Percentiles rank a stretch among this genome's conserved stretches.
phyloP scores from a whole-genome alignment of 257 asterid species.

The Fraxinus anomala region DNA sequence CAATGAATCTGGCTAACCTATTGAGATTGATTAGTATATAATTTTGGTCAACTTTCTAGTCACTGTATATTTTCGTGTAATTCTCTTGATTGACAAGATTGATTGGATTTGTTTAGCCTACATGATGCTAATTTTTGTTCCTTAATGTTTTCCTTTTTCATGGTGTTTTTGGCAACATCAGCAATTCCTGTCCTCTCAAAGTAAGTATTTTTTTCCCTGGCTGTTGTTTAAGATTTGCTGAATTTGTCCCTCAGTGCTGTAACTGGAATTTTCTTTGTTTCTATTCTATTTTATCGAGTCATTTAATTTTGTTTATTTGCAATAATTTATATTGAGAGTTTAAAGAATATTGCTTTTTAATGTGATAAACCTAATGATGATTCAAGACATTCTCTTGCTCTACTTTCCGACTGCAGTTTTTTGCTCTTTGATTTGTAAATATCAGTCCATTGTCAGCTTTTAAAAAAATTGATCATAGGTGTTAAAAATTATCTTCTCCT shows the following conservation, averaged over 20 bases:
- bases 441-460: neutral
- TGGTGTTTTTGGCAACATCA: constrained; percentile 46
- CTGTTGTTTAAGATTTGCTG: constrained; percentile 11
- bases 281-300: neutral
- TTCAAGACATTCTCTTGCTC: neutral
- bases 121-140: constrained; percentile 32
- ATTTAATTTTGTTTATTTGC: constrained; percentile 10
- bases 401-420: neutral
- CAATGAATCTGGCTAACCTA: constrained; percentile 9
- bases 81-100: constrained; percentile 18
- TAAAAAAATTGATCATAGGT: neutral
- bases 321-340: neutral
- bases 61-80: constrained; percentile 10
- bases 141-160: constrained; percentile 27
- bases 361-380: neutral
- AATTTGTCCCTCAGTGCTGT: neutral
- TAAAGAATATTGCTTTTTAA: neutral
- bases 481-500: neutral
- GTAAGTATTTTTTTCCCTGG: constrained; percentile 52
- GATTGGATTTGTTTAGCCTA: constrained; percentile 15
- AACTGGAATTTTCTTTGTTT: neutral
- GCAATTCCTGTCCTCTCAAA: constrained; percentile 97
- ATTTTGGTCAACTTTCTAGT: constrained; percentile 8
- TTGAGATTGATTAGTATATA: constrained; percentile 8
- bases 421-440: neutral